A percentile compares a stretch with the other conserved stretches of the same genome.
Evolutionary conservation across 2,329 filamentous ascomycete species (phyloP).

Genomic region (Lomentospora prolificans): DNA sequence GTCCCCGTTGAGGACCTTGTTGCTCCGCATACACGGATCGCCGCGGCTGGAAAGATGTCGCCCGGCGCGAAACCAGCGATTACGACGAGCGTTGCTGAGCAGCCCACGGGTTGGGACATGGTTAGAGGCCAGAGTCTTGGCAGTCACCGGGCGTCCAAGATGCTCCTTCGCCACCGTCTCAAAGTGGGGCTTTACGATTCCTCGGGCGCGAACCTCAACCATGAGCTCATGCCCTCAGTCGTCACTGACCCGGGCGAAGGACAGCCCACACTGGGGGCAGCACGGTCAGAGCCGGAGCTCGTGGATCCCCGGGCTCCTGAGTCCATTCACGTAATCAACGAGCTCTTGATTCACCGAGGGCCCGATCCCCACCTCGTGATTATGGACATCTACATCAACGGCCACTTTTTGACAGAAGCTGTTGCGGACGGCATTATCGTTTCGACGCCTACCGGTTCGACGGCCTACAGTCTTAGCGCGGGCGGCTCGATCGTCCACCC

Average conservation of each 20-base stretch:
- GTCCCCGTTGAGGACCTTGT: slow-evolving; percentile 36
- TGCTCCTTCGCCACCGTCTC: slow-evolving; percentile 77
- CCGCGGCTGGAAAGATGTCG: slow-evolving; percentile 10
- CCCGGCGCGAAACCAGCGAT: slow-evolving; percentile 12
- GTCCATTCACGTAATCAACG: slow-evolving; percentile 71
- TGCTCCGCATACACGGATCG: slow-evolving; percentile 28
- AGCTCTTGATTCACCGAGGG: slow-evolving; percentile 87
- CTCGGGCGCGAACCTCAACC: slow-evolving; percentile 50
- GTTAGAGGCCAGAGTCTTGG: slow-evolving; percentile 77
- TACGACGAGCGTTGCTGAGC: background rate
- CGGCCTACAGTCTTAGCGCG: slow-evolving; percentile 87
- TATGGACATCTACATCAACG: slow-evolving; percentile 83
- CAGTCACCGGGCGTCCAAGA: slow-evolving; percentile 59
- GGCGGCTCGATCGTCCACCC: slow-evolving; percentile 93
- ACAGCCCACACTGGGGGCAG: slow-evolving; percentile 17
- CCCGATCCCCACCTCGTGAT: slow-evolving; percentile 83
- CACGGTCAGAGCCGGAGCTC: slow-evolving; percentile 9
- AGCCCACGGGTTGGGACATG: slow-evolving; percentile 49
- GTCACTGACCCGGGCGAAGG: slow-evolving; percentile 23
- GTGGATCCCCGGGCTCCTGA: slow-evolving; percentile 16
- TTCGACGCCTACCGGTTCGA: slow-evolving; percentile 87
- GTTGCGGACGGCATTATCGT: slow-evolving; percentile 94
- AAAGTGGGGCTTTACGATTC: slow-evolving; percentile 76
- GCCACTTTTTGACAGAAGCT: slow-evolving; percentile 82
- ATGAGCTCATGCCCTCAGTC: slow-evolving; percentile 33